Evolutionary conservation across 805 yeast genomes (phyloP).

Genomic region (Myxozyma udenii): DNA sequence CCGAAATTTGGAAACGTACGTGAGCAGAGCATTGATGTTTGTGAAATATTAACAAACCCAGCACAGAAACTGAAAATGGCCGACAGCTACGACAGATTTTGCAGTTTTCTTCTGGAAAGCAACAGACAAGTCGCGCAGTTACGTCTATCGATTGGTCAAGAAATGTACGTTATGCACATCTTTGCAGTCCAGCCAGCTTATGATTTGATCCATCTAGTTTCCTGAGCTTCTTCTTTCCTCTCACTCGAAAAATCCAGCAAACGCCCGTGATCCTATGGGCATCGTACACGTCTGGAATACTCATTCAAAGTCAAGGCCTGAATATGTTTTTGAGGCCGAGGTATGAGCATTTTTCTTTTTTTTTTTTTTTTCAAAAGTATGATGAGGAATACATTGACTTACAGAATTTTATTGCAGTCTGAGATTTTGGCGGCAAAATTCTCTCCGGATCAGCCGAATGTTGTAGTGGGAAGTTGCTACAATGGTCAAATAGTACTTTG

Average conservation of each 20-base stretch:
- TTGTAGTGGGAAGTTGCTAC: conserved; percentile 48
- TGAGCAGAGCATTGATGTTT: neutral
- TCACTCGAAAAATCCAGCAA: conserved; percentile 32
- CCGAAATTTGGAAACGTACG: conserved; percentile 4
- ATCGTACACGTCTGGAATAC: conserved; percentile 41
- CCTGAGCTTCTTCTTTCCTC: conserved; percentile 41
- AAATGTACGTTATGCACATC: conserved; percentile 9
- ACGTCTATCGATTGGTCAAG: conserved; percentile 41
- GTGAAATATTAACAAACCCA: neutral
- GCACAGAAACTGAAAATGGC: conserved; percentile 14
- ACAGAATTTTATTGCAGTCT: conserved; percentile 29
- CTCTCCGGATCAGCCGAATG: conserved; percentile 42
- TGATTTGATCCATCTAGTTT: conserved; percentile 8
- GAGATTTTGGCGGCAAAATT: conserved; percentile 44
- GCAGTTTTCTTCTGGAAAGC: conserved; percentile 28
- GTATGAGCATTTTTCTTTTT: too few species aligned
- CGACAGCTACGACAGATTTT: conserved; percentile 23
- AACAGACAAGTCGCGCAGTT: conserved; percentile 35
- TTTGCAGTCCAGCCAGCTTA: too few species aligned
- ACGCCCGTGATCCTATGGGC: conserved; percentile 34
- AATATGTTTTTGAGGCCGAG: conserved; percentile 45
- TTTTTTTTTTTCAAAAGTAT: too few species aligned
- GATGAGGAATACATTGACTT: too few species aligned
- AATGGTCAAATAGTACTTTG: conserved; percentile 53
- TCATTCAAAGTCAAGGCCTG: conserved; percentile 38